Evolutionary conservation across 2,329 filamentous ascomycete species (phyloP).

Genomic region (Cladosporium phlei): DNA sequence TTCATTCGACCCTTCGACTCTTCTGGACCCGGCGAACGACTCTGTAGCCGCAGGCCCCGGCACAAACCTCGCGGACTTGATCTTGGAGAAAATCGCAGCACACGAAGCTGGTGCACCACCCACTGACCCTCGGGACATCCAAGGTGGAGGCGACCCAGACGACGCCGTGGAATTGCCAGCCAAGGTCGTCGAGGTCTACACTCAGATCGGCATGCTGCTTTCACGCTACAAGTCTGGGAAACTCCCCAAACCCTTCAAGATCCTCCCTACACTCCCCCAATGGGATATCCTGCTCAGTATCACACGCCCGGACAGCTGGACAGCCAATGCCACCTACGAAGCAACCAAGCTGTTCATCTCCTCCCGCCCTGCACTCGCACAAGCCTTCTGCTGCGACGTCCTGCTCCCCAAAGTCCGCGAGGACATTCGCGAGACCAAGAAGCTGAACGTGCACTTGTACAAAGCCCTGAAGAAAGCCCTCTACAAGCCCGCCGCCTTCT

Average conservation of each 20-base stretch:
- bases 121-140: conserved; percentile 40
- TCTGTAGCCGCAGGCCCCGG: conserved; percentile 33
- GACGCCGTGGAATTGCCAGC: conserved; percentile 82
- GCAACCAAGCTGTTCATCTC: conserved; percentile 91
- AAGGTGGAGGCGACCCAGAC: conserved; percentile 55
- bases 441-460: conserved; percentile 93
- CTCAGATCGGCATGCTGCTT: conserved; percentile 84
- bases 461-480: conserved; percentile 86
- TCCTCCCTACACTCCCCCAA: conserved; percentile 83
- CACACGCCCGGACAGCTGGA: conserved; percentile 74
- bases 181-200: conserved; percentile 91
- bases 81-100: conserved; percentile 87
- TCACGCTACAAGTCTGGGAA: conserved; percentile 95
- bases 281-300: conserved; percentile 86
- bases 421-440: conserved; percentile 89
- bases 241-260: conserved; percentile 95
- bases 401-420: conserved; percentile 87
- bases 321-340: conserved; percentile 77
- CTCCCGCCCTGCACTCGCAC: conserved; percentile 70
- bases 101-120: conserved; percentile 66
- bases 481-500: conserved; percentile 93
- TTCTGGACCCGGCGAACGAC: conserved; percentile 56
- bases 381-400: conserved; percentile 80
- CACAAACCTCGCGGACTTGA: conserved; percentile 86
- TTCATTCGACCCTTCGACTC: conserved; percentile 62